phyloP scores from a whole-genome alignment of 371 early-diverging fungal genomes.

The Zychaea mexicana region DNA sequence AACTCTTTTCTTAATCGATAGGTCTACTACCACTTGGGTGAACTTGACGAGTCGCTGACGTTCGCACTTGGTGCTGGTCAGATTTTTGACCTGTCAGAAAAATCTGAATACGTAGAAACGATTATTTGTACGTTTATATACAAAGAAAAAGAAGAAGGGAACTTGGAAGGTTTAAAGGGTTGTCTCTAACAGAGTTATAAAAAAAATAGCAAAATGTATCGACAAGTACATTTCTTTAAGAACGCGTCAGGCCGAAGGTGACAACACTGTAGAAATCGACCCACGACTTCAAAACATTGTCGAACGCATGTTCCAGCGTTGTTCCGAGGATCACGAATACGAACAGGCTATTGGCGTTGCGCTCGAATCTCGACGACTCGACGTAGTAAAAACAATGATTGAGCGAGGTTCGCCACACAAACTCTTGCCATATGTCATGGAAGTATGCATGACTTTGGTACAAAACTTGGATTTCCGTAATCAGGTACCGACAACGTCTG shows the following conservation, averaged over 20 bases:
- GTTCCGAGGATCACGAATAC: conserved; percentile 85
- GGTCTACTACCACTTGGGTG: conserved; percentile 94
- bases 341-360: conserved; percentile 96
- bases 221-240: conserved; percentile 91
- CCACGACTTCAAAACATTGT: conserved; percentile 84
- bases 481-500: too few species aligned
- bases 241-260: conserved; percentile 47
- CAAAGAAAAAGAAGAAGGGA: not conserved
- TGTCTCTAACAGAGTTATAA: not conserved
- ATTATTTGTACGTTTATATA: conserved; percentile 74
- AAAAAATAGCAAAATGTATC: conserved; percentile 75
- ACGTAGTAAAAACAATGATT: conserved; percentile 85
- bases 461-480: conserved; percentile 83
- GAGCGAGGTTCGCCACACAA: conserved; percentile 67
- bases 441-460: conserved; percentile 78
- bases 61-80: conserved; percentile 96
- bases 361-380: conserved; percentile 88
- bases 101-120: conserved; percentile 90
- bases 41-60: conserved; percentile 90
- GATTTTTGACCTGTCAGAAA: conserved; percentile 79
- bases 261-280: conserved; percentile 61
- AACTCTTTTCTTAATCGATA: conserved; percentile 19
- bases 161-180: too few species aligned
- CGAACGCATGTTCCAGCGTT: conserved; percentile 92
- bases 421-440: conserved; percentile 84